Conservation (phyloP, 2,329 filamentous ascomycete genomes). For the Fusarium sp. region DNA sequence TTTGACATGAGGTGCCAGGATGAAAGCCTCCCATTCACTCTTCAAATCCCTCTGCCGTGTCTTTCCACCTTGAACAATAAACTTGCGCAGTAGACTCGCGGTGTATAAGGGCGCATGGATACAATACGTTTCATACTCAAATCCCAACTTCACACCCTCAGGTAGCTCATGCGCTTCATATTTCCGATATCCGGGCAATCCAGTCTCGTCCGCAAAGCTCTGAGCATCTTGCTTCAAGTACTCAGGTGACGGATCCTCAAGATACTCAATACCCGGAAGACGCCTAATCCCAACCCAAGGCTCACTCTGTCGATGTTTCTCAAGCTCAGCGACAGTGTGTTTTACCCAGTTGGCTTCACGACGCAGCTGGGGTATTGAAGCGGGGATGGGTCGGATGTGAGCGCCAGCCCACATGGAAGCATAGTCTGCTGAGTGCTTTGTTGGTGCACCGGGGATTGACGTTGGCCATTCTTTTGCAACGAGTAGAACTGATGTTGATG, state of each 20-base stretch:
- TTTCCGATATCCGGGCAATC: constrained; percentile 44
- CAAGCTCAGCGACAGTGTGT: constrained; percentile 44
- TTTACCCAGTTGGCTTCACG: constrained; percentile 51
- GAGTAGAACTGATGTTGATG: constrained; percentile 39
- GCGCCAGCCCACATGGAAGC: constrained; percentile 69
- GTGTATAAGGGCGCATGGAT: constrained; percentile 67
- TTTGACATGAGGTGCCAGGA: constrained; percentile 35
- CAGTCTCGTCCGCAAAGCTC: constrained; percentile 46
- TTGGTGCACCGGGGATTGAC: constrained; percentile 48
- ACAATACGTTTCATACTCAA: constrained; percentile 66
- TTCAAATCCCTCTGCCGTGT: constrained; percentile 45
- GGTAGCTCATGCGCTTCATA: constrained; percentile 55
- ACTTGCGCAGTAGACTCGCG: constrained; percentile 49
- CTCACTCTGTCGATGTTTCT: constrained; percentile 37
- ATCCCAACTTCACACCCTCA: constrained; percentile 57
- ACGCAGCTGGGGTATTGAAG: constrained; percentile 47
- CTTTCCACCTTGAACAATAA: constrained; percentile 48
- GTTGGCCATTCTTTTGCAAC: constrained; percentile 52
- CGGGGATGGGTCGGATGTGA: constrained; percentile 64
- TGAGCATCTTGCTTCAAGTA: constrained; percentile 51
- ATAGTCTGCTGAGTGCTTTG: constrained; percentile 55
- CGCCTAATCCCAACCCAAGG: constrained; percentile 60
- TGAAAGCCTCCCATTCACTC: constrained; percentile 50
- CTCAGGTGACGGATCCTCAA: constrained; percentile 57
- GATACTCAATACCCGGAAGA: constrained; percentile 62